Base-by-base conservation (phyloP, 495 filamentous ascomycete species). In the Talaromyces trachyspermus region DNA sequence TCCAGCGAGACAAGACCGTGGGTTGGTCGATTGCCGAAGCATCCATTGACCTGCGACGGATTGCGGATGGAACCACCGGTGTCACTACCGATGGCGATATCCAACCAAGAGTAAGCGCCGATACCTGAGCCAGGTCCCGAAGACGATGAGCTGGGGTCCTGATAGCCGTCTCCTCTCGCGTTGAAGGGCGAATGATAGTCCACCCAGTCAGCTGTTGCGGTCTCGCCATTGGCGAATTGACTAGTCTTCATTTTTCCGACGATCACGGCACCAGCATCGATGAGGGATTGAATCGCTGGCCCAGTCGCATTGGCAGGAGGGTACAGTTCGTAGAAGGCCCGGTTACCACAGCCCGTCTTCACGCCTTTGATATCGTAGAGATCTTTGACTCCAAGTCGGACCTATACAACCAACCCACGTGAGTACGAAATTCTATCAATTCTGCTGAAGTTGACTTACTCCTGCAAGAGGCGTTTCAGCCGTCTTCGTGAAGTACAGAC, bases 311-410 rank as follows among this genome's bases (percentile, higher is more conserved):
- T 71, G 18, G 60, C 60, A 0, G 74, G 49, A 1, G 70, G 66
- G 48, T 77, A 83, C 0, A 79, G 58, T 17, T 71, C 57, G 43
- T 78, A 75, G 64, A 70, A 80, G 0, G 75, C 77, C 9, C 76
- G 59, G 54, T 78, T 80, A n/a, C 78, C 74, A 48, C 72, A 66
- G 24, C 71, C 70, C 0, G 71, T 76, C 46, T 71, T 72, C 1
- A 79, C 53, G 2, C 81, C 80, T 0, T 65, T 66, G 8, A 84
- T 57, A 23, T 78, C 66, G 56, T 72, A 79, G 41, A 81, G 76
- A 50, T 84, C 81, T 58, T 86, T 86, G 50, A 84, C 63, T 1
- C 71, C 78, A 2, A 82, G 49, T 9, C 81, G 65, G n/a, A 70
- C 55, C n/a, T n/a, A n/a, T n/a, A n/a, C n/a, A n/a, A n/a, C n/a